phyloP scores from a whole-genome alignment of 257 asterid genomes.

The Paraleonurus japonicus region DNA sequence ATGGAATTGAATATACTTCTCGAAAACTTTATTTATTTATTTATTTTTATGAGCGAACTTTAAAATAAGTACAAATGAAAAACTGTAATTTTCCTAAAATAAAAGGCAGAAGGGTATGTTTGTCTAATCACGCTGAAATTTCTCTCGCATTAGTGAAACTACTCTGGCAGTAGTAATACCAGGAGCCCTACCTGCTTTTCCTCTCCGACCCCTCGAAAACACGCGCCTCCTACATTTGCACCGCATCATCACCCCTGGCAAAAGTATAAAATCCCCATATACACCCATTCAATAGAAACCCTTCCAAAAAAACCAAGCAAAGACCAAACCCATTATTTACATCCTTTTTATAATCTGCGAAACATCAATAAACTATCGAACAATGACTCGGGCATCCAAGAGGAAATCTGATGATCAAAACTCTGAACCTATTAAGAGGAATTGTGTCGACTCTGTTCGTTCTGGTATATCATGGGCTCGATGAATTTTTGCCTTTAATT shows the following conservation, averaged over 20 bases:
- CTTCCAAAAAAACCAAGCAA: constrained; percentile 29
- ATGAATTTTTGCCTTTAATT: neutral
- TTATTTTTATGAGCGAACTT: too few species aligned
- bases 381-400: constrained; percentile 70
- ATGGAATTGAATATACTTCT: neutral
- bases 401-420: constrained; percentile 55
- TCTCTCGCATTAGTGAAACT: neutral
- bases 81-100: neutral
- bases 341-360: neutral
- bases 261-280: constrained; percentile 25
- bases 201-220: neutral
- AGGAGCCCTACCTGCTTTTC: neutral
- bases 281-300: constrained; percentile 18
- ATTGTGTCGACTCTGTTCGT: constrained; percentile 47
- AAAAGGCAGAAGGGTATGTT: neutral
- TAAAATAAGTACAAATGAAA: neutral
- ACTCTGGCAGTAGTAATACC: neutral
- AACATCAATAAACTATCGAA: neutral
- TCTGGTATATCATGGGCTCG: constrained; percentile 41
- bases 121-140: neutral
- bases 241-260: constrained; percentile 5
- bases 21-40: too few species aligned
- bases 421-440: constrained; percentile 45
- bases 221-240: constrained; percentile 14
- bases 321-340: constrained; percentile 22